Percentiles rank a stretch among this genome's conserved stretches.
phyloP scores from a whole-genome alignment of 495 filamentous ascomycete genomes.

The Clavariopsis aquatica region DNA sequence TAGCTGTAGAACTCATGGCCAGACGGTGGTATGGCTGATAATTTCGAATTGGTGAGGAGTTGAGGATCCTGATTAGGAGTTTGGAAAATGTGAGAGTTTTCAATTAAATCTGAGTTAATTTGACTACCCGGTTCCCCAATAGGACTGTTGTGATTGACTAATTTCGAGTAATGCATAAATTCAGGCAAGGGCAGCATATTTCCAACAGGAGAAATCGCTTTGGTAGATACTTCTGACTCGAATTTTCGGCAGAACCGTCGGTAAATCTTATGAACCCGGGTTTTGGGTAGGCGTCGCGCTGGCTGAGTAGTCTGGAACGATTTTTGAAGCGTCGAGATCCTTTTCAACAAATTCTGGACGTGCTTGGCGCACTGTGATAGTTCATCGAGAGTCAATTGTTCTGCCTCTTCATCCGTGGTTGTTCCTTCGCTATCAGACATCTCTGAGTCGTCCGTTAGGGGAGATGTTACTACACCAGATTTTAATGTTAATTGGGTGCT shows the following conservation, averaged over 20 bases:
- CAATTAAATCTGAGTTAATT: too few relatives aligned
- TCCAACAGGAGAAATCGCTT: too few relatives aligned
- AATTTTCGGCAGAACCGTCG: slow-evolving; percentile 28
- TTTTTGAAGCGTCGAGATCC: slow-evolving; percentile 17
- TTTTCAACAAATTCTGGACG: slow-evolving; percentile 28
- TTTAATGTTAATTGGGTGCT: background rate
- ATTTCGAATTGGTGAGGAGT: too few relatives aligned
- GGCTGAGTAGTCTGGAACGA: slow-evolving; percentile 2
- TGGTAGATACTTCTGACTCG: slow-evolving; percentile 5
- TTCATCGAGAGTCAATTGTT: slow-evolving; percentile 14
- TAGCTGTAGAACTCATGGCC: too few relatives aligned
- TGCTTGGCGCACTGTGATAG: slow-evolving; percentile 26
- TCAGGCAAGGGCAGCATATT: slow-evolving; percentile 7
- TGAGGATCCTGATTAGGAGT: too few relatives aligned
- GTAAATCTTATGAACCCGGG: slow-evolving; percentile 23
- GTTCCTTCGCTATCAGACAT: slow-evolving; percentile 21
- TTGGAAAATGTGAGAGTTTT: too few relatives aligned
- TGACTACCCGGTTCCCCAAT: background rate
- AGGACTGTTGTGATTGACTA: too few relatives aligned
- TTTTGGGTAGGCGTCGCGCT: background rate
- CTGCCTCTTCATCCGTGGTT: slow-evolving; percentile 13
- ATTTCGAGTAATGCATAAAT: background rate
- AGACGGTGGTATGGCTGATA: too few relatives aligned
- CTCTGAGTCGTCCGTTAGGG: slow-evolving; percentile 23
- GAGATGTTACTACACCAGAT: background rate